Evolutionary conservation across 257 asterid species (phyloP).

Genomic region (Salvia hispanica): DNA sequence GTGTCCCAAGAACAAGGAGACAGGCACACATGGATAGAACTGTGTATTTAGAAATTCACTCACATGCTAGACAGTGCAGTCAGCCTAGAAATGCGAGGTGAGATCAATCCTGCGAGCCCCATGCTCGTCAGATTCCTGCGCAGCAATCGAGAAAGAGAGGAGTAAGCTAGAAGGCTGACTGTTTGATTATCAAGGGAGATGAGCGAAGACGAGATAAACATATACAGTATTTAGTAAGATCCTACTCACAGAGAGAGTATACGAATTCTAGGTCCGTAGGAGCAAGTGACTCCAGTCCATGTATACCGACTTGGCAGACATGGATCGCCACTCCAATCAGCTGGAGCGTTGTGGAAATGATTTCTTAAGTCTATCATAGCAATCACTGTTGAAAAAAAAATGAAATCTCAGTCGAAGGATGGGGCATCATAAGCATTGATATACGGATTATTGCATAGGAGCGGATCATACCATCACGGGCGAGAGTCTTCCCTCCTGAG

Average conservation of each 20-base stretch:
- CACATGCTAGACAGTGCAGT: constrained; percentile 83
- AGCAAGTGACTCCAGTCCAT: constrained; percentile 94
- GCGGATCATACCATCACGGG: constrained; percentile 72
- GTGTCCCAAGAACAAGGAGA: constrained; percentile 16
- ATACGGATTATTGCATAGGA: constrained; percentile 7
- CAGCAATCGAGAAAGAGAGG: background rate
- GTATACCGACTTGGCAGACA: constrained; percentile 75
- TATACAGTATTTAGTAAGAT: constrained; percentile 12
- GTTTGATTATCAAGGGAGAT: background rate
- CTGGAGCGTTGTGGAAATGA: constrained; percentile 71
- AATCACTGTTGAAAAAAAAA: constrained; percentile 52
- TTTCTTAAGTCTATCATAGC: constrained; percentile 60
- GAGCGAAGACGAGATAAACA: background rate
- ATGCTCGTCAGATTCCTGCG: constrained; percentile 74
- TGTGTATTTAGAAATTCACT: constrained; percentile 31
- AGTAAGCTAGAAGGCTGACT: constrained; percentile 5
- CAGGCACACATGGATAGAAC: constrained; percentile 14
- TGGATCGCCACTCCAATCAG: constrained; percentile 96
- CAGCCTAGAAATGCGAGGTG: constrained; percentile 65
- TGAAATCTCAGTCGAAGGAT: background rate
- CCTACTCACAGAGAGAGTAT: constrained; percentile 69
- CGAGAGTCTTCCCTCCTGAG: constrained; percentile 70
- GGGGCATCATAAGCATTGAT: background rate
- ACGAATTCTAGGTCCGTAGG: constrained; percentile 67
- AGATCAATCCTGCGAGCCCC: constrained; percentile 75